These are phyloP conservation scores for Paulownia fortunei DNA, from an alignment of 257 asterid species.

Conservation along the genomic window DNA sequence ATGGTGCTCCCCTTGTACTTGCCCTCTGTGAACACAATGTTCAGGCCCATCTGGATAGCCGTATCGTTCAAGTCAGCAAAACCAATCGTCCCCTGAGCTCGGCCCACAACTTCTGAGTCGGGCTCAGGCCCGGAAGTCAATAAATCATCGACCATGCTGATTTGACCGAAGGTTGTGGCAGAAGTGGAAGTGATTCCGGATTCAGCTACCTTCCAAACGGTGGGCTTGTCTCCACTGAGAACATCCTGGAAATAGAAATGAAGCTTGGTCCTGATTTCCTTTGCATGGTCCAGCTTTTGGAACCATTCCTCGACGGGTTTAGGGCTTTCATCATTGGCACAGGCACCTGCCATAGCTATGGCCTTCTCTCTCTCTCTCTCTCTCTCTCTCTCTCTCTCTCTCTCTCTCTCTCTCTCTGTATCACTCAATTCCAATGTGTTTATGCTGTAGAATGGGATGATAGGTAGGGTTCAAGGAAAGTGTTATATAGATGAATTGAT, in stretches of 20 bases:
- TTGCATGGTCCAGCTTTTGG: conserved; percentile 15
- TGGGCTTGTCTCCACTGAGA: conserved; percentile 9
- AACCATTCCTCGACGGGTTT: conserved; percentile 31
- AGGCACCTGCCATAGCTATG: not conserved
- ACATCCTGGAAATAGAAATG: conserved; percentile 39
- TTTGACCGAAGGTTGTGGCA: conserved; percentile 1
- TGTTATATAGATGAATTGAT: not conserved
- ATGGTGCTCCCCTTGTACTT: conserved; percentile 41
- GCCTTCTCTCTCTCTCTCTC: not conserved
- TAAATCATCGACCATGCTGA: conserved; percentile 28
- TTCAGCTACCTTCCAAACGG: conserved; percentile 11
- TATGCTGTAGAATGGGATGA: not conserved
- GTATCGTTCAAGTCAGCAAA: conserved; percentile 2
- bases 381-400: no score
- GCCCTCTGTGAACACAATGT: conserved; percentile 30
- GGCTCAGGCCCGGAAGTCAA: conserved; percentile 31
- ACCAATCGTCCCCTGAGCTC: conserved; percentile 36
- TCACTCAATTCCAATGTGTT: not conserved
- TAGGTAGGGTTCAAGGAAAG: not conserved
- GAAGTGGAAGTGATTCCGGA: conserved; percentile 17
- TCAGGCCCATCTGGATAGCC: conserved; percentile 11
- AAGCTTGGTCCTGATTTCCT: conserved; percentile 28
- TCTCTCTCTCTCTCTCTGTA: not conserved
- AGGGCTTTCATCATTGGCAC: not conserved
- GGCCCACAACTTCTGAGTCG: conserved; percentile 31